Conservation (phyloP, 2,329 filamentous ascomycete genomes). For the Tolypocladium album region DNA sequence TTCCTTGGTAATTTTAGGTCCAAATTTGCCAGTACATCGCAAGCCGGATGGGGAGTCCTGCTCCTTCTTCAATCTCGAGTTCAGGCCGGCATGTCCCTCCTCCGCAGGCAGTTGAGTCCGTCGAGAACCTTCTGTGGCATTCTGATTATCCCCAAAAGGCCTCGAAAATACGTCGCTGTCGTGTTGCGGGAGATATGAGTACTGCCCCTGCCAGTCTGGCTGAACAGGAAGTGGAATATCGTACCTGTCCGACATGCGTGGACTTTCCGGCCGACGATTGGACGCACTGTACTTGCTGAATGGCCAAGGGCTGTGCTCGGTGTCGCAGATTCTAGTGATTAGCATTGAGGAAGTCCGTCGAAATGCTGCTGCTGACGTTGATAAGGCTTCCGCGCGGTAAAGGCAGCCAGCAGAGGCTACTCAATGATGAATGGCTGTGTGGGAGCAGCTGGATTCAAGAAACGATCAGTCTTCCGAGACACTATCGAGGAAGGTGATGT, state of each 20-base stretch:
- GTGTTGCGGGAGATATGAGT: conserved; percentile 35
- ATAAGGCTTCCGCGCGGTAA: neutral
- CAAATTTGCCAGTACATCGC: neutral
- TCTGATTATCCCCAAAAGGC: conserved; percentile 25
- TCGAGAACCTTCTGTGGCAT: neutral
- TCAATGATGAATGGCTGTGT: neutral
- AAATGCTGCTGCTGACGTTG: neutral
- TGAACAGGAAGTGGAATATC: conserved; percentile 40
- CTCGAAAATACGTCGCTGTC: conserved; percentile 34
- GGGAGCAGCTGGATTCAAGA: neutral
- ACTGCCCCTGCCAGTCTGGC: conserved; percentile 46
- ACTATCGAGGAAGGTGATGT: neutral
- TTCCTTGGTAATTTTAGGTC: neutral
- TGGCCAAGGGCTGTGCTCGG: conserved; percentile 45
- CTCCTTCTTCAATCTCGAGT: neutral
- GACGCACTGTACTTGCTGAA: conserved; percentile 39
- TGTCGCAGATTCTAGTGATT: conserved; percentile 41
- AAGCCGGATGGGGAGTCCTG: neutral
- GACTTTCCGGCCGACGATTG: conserved; percentile 31
- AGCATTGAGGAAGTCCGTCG: conserved; percentile 35
- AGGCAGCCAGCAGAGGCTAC: neutral
- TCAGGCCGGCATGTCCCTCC: neutral
- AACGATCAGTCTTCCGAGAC: neutral
- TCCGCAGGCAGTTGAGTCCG: neutral
- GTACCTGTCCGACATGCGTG: conserved; percentile 49